Percentiles rank a stretch among this genome's conserved stretches.
Evolutionary conservation across 306 rosid genomes (phyloP).

Genomic region (Abrus precatorius): DNA sequence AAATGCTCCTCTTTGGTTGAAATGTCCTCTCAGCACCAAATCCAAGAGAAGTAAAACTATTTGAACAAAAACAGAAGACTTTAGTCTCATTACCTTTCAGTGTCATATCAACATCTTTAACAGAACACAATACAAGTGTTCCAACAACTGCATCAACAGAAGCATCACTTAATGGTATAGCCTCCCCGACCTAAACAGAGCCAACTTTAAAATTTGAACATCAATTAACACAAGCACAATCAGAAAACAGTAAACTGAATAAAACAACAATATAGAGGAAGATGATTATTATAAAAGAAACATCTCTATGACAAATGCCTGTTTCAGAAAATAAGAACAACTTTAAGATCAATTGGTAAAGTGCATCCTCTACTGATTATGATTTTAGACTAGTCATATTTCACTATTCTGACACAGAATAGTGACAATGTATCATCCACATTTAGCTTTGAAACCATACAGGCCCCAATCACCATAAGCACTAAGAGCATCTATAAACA

Average conservation of each 20-base stretch:
- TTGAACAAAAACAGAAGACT: constrained; percentile 18
- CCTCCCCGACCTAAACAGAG: constrained; percentile 81
- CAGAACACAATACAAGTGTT: constrained; percentile 94
- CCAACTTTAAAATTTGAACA: constrained; percentile 44
- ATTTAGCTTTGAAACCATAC: neutral
- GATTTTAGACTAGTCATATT: neutral
- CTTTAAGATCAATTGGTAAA: constrained; percentile 23
- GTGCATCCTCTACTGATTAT: neutral
- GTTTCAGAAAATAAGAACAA: neutral
- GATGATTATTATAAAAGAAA: constrained; percentile 15
- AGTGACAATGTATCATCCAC: constrained; percentile 7
- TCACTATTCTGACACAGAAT: constrained; percentile 7
- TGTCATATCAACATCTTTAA: constrained; percentile 74
- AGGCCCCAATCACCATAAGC: constrained; percentile 4
- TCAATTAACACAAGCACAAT: neutral
- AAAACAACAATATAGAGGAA: constrained; percentile 13
- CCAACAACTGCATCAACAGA: constrained; percentile 98
- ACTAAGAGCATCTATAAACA: constrained; percentile 10
- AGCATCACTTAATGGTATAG: constrained; percentile 79
- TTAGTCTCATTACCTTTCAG: constrained; percentile 64
- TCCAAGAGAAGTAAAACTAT: constrained; percentile 17
- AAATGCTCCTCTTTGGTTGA: constrained; percentile 27
- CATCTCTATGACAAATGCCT: constrained; percentile 5
- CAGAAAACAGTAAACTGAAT: neutral
- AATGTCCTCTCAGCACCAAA: neutral